Conservation (phyloP, 768 basidiomycete species). For the Scleroderma bovista region DNA sequence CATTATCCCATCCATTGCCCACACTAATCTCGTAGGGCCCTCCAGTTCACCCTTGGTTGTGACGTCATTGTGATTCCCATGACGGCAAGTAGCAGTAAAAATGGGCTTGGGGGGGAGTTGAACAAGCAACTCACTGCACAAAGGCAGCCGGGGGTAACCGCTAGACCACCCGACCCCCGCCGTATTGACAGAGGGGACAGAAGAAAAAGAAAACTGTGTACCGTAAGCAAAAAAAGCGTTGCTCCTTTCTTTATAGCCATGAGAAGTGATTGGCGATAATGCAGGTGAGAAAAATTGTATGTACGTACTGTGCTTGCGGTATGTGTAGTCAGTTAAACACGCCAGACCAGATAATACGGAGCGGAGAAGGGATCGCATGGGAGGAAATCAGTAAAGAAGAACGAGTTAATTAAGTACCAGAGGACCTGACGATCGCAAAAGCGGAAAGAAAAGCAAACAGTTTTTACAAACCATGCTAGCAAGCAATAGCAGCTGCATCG, state of each 20-base stretch:
- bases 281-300: not conserved
- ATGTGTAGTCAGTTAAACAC: not conserved
- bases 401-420: not conserved
- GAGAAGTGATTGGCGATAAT: not conserved
- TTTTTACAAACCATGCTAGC: not conserved
- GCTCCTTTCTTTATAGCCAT: not conserved
- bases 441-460: not conserved
- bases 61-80: too few species aligned
- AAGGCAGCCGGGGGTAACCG: too few species aligned
- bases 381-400: not conserved
- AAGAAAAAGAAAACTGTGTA: not conserved
- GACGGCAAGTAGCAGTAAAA: too few species aligned
- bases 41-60: too few species aligned
- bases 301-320: not conserved
- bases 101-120: too few species aligned
- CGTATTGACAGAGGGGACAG: not conserved
- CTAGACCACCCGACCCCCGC: too few species aligned
- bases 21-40: too few species aligned
- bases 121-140: too few species aligned
- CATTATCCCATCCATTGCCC: too few species aligned
- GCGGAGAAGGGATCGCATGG: not conserved
- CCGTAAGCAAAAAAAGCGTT: not conserved
- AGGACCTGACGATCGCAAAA: not conserved
- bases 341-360: not conserved
- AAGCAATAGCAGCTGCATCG: not conserved